Percentiles rank a stretch among this genome's conserved stretches.
Evolutionary conservation across 2,329 filamentous ascomycete genomes (phyloP).

Genomic region (Exophiala phaeomuriformis): DNA sequence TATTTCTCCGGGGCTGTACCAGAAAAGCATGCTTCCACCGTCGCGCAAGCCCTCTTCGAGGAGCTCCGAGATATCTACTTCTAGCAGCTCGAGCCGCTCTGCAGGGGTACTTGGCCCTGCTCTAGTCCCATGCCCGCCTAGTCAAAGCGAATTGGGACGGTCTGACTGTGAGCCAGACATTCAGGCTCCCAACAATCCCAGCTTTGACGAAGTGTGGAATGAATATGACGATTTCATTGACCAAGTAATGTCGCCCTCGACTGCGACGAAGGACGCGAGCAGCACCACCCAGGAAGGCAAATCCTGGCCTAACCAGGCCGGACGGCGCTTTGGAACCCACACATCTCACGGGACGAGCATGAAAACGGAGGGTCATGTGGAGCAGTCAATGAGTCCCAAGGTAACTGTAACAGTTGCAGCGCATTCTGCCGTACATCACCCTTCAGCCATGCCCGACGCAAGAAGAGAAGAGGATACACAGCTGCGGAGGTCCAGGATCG

Average conservation of each 20-base stretch:
- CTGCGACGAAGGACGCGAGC: constrained; percentile 32
- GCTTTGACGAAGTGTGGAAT: constrained; percentile 76
- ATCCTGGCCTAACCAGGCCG: constrained; percentile 41
- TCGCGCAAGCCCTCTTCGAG: constrained; percentile 31
- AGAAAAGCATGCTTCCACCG: constrained; percentile 25
- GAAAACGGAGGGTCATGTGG: constrained; percentile 16
- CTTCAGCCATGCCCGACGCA: constrained; percentile 9
- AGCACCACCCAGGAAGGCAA: constrained; percentile 48
- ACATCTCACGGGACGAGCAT: constrained; percentile 12
- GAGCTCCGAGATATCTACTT: constrained; percentile 64
- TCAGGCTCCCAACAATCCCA: constrained; percentile 10
- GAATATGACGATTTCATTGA: constrained; percentile 87
- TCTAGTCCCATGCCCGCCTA: constrained; percentile 1
- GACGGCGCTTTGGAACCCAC: constrained; percentile 13
- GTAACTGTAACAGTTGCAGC: constrained; percentile 20
- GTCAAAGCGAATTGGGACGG: not conserved
- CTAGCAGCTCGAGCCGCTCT: constrained; percentile 56
- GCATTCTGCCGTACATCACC: constrained; percentile 12
- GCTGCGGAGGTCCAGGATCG: constrained; percentile 46
- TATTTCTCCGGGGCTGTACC: constrained; percentile 11
- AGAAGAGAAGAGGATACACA: constrained; percentile 26
- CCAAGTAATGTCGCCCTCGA: constrained; percentile 51
- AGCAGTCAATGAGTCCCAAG: constrained; percentile 15
- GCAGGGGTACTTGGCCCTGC: constrained; percentile 42
- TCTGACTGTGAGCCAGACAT: not conserved